Evolutionary conservation across 768 basidiomycete species (phyloP), one percentile per base, ranked within the genome.

Genomic region (Auricularia cornea): DNA sequence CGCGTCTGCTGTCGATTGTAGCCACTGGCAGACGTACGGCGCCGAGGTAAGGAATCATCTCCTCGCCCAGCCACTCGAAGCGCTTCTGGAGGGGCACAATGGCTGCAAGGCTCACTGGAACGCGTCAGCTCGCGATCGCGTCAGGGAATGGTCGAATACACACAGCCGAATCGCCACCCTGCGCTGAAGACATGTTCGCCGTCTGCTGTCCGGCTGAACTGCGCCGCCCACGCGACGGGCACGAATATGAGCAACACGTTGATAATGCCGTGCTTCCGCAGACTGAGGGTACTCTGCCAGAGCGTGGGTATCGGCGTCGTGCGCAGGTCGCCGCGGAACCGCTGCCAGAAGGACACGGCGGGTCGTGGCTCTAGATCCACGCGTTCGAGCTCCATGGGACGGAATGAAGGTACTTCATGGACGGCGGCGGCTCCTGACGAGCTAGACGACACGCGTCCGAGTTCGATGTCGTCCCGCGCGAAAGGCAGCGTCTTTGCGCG

Each of bases 11-110:
- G 5, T 1, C 2, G 6, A 48, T 12, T 20, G 44, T 23, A 6
- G 20, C 6, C 23, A 18, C 8, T n/a, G 23, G 26, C 10, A 29
- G 35, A 56, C 60, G 30, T 32, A 65, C 76, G 64, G 74, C 76
- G 2, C 83, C 82, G 16, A 77, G 77, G 66, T 88, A 88, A 59
- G 80, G 76, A 1, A 81, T 75, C 77, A 83, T 74, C 76, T 73
- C 83, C 79, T 69, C 87, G 8, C 79, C 81, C 44, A 84, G 84
- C 74, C 79, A 90, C 65, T 90, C 88, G 66, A 88, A 85, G 1
- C 87, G 67, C 60, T 80, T 77, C 64, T 88, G 86, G 8, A 89
- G 77, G 8, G 88, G 84, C 6, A 90, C 77, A 62, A 90, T 85
- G 3, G 83, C 76, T 56, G 88, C 73, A 70, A 89, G 86, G 65